Base-by-base conservation (phyloP, 805 yeast genomes). In the Saccharomyces jurei region DNA sequence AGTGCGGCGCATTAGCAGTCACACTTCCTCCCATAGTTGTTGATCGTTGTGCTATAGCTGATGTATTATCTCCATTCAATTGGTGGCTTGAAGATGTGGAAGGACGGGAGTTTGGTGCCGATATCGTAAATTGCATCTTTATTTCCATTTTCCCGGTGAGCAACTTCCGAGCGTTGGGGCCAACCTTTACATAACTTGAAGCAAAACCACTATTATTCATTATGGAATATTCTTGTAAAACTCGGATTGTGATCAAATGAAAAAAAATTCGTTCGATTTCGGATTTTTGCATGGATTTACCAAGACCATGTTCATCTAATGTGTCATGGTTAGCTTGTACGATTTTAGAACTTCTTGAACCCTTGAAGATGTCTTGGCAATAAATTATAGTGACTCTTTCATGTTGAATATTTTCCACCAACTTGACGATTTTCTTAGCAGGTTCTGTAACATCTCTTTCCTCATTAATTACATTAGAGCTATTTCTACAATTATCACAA, bases 211-310 rank as follows among this genome's bases (percentile, higher is more conserved):
- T 80, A 25, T 79, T 82, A 60, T 83, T 87, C 77, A 84, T 81
- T 5, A 85, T 74, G 2, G 90, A 81, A 62, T 83, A 86, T 66
- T 91, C 97, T 54, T 77, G 77, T 29, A 94, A 68, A 14, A 83
- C 77, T 17, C 81, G 80, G 53, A 82, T 82, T 6, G 87, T 79
- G 26, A 89, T 77, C 57, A 94, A 71, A 60, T 84, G 86, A 65
- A 89, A 90, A 58, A 90, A 86, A 6, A 94, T 80, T 58, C 98
- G 75, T 68, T 91, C 97, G 28, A 88, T 77, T 36, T 85, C 89
- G 1, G 83, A 80, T 57, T 83, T 82, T 14, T 81, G 79, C 62
- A 85, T 64, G 9, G 72, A 75, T 59, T 77, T 81, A 2, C 96
- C 96, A 26, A 71, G 71, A 1, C 97, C 97, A 66, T 87, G 89